Conservation (phyloP, 192 early-diverging fungal genomes). For the Entomortierella chlamydospora region DNA sequence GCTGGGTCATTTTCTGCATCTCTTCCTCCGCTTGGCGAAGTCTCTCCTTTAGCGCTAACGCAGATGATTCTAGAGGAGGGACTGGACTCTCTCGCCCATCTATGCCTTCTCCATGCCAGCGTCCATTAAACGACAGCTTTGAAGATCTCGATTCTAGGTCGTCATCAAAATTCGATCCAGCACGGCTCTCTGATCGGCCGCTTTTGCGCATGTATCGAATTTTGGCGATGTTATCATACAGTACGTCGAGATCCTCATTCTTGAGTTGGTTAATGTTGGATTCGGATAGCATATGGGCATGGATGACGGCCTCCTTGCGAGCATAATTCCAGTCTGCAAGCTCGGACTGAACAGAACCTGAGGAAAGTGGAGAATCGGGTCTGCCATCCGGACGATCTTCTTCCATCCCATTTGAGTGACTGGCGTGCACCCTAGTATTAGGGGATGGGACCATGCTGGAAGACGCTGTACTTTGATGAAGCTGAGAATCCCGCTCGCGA, state of each 20-base stretch:
- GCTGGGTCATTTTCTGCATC: conserved; percentile 63
- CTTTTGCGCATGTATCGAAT: conserved; percentile 62
- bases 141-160: conserved; percentile 54
- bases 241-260: conserved; percentile 65
- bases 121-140: conserved; percentile 32
- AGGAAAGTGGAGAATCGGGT: conserved; percentile 51
- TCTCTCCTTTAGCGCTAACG: conserved; percentile 57
- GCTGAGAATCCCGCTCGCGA: conserved; percentile 64
- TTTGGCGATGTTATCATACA: conserved; percentile 69
- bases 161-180: conserved; percentile 55
- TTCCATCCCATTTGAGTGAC: conserved; percentile 36
- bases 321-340: conserved; percentile 84
- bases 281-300: conserved; percentile 60
- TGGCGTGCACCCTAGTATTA: background rate
- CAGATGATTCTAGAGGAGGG: conserved; percentile 56
- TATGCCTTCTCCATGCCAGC: conserved; percentile 33
- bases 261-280: conserved; percentile 60
- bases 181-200: conserved; percentile 62
- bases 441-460: conserved; percentile 42
- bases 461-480: conserved; percentile 19
- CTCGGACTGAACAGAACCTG: conserved; percentile 60
- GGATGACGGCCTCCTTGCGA: conserved; percentile 73
- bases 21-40: conserved; percentile 62
- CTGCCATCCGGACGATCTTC: conserved; percentile 54
- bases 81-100: conserved; percentile 64